Percentiles rank a stretch among this genome's conserved stretches.
These are phyloP conservation scores for Pyrenophora tritici-repentis DNA, from an alignment of 2,329 filamentous ascomycete species.

Conservation along the genomic window DNA sequence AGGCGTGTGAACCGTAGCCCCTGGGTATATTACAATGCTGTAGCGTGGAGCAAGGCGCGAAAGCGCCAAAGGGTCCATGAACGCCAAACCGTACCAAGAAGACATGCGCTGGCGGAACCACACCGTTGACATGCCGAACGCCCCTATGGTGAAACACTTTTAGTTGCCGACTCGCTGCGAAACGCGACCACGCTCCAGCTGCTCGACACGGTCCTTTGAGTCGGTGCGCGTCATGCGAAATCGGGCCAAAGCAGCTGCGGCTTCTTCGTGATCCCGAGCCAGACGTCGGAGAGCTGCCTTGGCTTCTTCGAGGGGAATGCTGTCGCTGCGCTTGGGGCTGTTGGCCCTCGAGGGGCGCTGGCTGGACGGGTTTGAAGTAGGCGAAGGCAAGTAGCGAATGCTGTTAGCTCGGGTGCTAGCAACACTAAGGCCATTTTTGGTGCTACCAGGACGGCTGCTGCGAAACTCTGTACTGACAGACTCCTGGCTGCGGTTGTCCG, in stretches of 20 bases:
- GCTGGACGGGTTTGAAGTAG: constrained; percentile 26
- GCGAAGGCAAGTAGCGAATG: constrained; percentile 27
- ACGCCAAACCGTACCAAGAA: neutral
- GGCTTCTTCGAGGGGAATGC: constrained; percentile 38
- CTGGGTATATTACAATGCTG: neutral
- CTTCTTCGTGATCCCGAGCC: constrained; percentile 37
- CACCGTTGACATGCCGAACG: neutral
- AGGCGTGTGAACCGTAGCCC: neutral
- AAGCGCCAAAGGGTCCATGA: neutral
- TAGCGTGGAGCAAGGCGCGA: neutral
- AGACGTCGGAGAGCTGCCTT: constrained; percentile 32
- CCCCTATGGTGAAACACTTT: constrained; percentile 5
- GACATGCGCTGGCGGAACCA: neutral
- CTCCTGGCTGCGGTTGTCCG: constrained; percentile 33
- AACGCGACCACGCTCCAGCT: constrained; percentile 26
- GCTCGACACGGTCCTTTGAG: constrained; percentile 19
- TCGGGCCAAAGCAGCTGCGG: constrained; percentile 20
- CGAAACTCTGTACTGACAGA: constrained; percentile 37
- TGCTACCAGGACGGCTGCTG: constrained; percentile 29
- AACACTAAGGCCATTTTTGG: constrained; percentile 31
- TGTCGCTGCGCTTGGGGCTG: constrained; percentile 36
- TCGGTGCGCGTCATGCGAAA: constrained; percentile 17
- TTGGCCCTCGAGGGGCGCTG: constrained; percentile 32
- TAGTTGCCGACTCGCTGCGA: constrained; percentile 20
- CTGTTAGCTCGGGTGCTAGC: constrained; percentile 38